phyloP scores from a whole-genome alignment of 225 moss, liverwort and hornwort genomes.

The Pleurozium schreberi region DNA sequence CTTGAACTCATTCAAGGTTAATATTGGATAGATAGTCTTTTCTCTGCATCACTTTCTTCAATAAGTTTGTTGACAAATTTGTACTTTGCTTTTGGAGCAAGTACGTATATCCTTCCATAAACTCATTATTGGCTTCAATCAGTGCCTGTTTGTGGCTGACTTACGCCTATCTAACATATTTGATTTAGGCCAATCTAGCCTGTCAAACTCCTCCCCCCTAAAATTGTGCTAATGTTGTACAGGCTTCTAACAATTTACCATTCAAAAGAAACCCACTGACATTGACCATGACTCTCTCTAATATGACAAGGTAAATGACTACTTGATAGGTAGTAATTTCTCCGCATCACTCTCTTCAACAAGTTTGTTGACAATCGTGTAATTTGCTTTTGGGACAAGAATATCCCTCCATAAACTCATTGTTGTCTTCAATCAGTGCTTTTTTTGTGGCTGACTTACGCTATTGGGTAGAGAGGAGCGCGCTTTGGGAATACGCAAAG shows the following conservation, averaged over 20 bases:
- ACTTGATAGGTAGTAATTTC: too few species aligned
- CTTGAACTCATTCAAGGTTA: not conserved
- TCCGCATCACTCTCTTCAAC: not conserved
- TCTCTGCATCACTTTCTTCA: too few species aligned
- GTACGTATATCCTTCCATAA: not conserved
- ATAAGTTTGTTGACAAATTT: too few species aligned
- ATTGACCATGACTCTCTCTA: not conserved
- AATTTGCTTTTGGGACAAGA: not conserved
- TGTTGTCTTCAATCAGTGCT: not conserved
- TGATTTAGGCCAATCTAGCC: too few species aligned
- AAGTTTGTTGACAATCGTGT: not conserved
- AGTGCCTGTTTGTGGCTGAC: not conserved
- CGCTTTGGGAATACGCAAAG: too few species aligned
- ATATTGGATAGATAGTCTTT: too few species aligned
- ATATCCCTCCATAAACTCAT: rapidly evolving
- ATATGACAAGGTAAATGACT: not conserved
- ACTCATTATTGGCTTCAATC: not conserved
- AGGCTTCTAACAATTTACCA: not conserved
- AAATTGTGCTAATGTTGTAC: rapidly evolving
- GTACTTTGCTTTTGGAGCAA: too few species aligned
- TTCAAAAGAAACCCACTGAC: too few species aligned
- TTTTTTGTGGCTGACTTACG: rapidly evolving
- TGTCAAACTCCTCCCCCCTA: not conserved
- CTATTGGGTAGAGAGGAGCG: too few species aligned
- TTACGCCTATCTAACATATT: rapidly evolving